Base-by-base conservation (phyloP, 805 yeast species). In the Hemisphaericaspora nanyangensis region DNA sequence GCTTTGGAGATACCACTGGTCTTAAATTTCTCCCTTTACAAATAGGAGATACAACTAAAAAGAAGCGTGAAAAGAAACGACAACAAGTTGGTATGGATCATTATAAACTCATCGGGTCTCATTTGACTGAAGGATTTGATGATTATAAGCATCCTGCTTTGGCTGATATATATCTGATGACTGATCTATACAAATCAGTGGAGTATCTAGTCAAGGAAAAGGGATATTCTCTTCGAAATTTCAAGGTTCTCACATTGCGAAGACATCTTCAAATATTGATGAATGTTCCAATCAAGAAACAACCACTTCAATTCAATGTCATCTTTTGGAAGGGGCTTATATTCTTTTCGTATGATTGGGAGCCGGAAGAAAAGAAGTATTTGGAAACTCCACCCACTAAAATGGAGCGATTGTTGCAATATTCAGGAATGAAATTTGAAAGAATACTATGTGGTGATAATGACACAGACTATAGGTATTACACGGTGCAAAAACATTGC, bases 351-450 rank as follows among this genome's bases (percentile, higher is more conserved):
- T 52, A 45, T 30, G 57, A 54, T 31, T 52, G 55, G 51, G 40
- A 44, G 22, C 11, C 18, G 10, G 46, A 45, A 22, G 30, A 31
- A 5, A n/a, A 30, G 17, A 26, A 31, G 15, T 41, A 24, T 13
- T 22, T 22, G 3, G 31, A 28, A 18, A 19, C 8, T 13, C 37
- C 37, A 18, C 36, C 40, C 2, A 17, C 35, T 8, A 25, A 18
- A 15, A 33, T 19, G 19, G 29, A 36, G 18, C 37, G 17, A 26
- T 27, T 46, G 16, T 16, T 40, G 17, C 48, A 48, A 27, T 54
- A 55, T 32, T 37, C 56, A n/a, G 61, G 60, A 1, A 48, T 53
- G 34, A 39, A 46, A 16, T 56, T 56, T 35, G 61, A 56, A 42
- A 35, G 45, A 15, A 37, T 51, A n/a, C 17, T 40, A 6, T 24